Evolutionary conservation across 2,329 filamentous ascomycete genomes (phyloP), one percentile per base, ranked within the genome.

Genomic region (Paecilomyces dactylethromorphus): DNA sequence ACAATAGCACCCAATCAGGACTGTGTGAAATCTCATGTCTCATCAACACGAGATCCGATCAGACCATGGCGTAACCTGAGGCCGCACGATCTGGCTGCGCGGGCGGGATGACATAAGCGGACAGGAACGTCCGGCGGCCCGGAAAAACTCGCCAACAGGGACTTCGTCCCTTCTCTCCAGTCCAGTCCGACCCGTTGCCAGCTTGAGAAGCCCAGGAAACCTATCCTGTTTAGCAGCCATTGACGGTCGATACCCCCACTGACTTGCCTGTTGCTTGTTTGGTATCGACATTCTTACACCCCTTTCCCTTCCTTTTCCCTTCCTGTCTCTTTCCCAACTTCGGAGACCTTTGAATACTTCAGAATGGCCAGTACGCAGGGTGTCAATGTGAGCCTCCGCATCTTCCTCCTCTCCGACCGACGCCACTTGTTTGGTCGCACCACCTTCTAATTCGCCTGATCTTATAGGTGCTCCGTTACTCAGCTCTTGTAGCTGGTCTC

Each of bases 401-500:
- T 33, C 33, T 31, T 39, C 50, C 56, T 29, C 49, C 56, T 56
- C 54, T 32, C 54, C 56, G 15, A 55, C 32, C 21, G 29, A 55
- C 39, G 33, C 33, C 35, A 33, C 18, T 29, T 35, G 15, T 15
- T 50, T 3, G 49, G 54, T 59, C 32, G 58, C 55, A 12, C 26
- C 21, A 13, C 31, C 33, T 35, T 18, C 54, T 39, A 18, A 39
- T 45, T 54, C 68, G 73, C 70, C 74, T 63, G 60, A 51, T 58
- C 12, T 69, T 56, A 45, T 78, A 99, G 94, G 93, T 99, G 78
- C 86, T 97, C 78, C 92, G 94, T 80, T 99, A 93, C 85, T 93
- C 92, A 74, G 92, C 92, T 75, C 90, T 99, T 67, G 90, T 87
- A 73, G 83, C 91, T 72, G 94, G 94, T 76, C 81, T 97, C 75